A percentile compares a stretch with the other conserved stretches of the same genome.
Conservation (phyloP, 2,329 filamentous ascomycete species). For the Penicillium sclerotigenum region DNA sequence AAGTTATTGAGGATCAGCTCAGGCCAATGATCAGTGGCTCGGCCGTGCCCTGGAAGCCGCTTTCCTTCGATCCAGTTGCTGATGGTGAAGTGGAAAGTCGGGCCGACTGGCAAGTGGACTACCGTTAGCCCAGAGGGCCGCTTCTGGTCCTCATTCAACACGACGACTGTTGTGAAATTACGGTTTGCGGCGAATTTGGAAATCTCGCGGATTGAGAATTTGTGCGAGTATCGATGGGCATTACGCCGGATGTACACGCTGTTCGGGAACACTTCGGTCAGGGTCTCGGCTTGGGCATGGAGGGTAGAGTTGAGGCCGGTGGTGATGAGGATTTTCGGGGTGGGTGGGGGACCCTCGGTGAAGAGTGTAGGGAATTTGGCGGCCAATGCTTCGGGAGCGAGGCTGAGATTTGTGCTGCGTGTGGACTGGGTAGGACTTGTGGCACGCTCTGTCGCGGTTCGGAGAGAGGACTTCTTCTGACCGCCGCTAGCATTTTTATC, state of each 20-base stretch:
- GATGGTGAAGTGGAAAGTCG: conserved; percentile 89
- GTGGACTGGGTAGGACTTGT: conserved; percentile 56
- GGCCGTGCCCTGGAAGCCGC: conserved; percentile 84
- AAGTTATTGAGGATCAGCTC: conserved; percentile 93
- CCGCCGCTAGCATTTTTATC: conserved; percentile 32
- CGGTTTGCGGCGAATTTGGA: conserved; percentile 77
- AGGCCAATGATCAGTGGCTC: conserved; percentile 83
- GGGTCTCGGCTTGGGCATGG: conserved; percentile 74
- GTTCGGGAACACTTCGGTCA: conserved; percentile 79
- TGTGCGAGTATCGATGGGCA: conserved; percentile 77
- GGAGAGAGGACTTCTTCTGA: conserved; percentile 35
- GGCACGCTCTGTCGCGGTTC: conserved; percentile 48
- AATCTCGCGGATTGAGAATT: conserved; percentile 90
- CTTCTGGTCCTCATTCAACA: conserved; percentile 88
- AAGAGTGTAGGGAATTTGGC: conserved; percentile 61
- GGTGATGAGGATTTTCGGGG: conserved; percentile 86
- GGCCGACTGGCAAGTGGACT: conserved; percentile 77
- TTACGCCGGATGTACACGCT: conserved; percentile 78
- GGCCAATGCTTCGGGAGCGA: conserved; percentile 59
- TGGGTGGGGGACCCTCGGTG: conserved; percentile 49
- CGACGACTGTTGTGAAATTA: conserved; percentile 76
- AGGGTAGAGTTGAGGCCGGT: conserved; percentile 86
- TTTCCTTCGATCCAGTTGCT: conserved; percentile 87
- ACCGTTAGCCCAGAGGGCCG: conserved; percentile 77
- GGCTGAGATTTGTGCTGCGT: conserved; percentile 57